Percentiles rank a stretch among this genome's conserved stretches.
phyloP scores from a whole-genome alignment of 2,329 filamentous ascomycete genomes.

The Fulvia fulva region DNA sequence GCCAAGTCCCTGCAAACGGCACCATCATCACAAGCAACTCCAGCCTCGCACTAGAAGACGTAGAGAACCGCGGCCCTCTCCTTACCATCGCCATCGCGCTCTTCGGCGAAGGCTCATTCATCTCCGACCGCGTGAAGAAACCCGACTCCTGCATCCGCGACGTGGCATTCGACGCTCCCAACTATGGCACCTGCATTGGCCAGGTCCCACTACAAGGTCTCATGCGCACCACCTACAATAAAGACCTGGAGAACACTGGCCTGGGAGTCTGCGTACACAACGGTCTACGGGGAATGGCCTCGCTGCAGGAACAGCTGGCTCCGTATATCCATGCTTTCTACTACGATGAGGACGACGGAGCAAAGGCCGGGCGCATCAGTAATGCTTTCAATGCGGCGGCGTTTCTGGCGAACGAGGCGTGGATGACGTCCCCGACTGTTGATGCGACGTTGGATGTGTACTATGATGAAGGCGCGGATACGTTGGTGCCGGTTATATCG shows the following conservation, averaged over 20 bases:
- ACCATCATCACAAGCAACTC: not conserved
- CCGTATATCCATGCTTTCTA: not conserved
- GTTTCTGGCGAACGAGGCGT: conserved; percentile 12
- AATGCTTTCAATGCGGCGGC: conserved; percentile 14
- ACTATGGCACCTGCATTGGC: not conserved
- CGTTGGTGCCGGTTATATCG: not conserved
- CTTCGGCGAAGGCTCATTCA: not conserved
- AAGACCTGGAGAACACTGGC: not conserved
- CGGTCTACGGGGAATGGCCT: not conserved
- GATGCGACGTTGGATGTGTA: not conserved
- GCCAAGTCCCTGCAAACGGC: not conserved
- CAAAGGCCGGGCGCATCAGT: not conserved
- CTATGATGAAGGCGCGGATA: not conserved
- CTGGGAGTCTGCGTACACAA: not conserved
- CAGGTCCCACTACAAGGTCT: not conserved
- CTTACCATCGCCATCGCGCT: not conserved
- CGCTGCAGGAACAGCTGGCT: not conserved
- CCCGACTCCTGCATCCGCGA: not conserved
- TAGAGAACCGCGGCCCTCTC: not conserved
- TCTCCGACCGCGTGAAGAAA: not conserved
- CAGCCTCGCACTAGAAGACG: not conserved
- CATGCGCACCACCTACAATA: not conserved
- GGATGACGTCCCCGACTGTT: not conserved
- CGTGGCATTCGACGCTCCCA: not conserved
- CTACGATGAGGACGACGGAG: conserved; percentile 3